Evolutionary conservation across 768 basidiomycete species (phyloP), one percentile per base, ranked within the genome.

Genomic region (Cystobasidium onofrii): DNA sequence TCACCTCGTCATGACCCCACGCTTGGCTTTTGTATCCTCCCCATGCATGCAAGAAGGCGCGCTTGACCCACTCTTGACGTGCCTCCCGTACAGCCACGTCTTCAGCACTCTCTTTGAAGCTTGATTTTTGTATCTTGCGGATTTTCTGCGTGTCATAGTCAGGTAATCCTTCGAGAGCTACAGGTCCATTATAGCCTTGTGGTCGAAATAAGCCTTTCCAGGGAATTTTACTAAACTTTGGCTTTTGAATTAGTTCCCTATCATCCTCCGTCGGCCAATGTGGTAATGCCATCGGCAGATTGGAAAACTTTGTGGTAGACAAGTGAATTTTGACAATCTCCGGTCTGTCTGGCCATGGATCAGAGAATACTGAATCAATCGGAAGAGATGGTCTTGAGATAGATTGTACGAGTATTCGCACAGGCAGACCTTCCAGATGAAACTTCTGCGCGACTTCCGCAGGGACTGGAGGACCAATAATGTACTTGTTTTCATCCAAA

Each of bases 1-100:
- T 73, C 39, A 80, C 63, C 41, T 80, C 78, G 62, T 80, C 80
- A 65, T 78, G 75, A 39, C 79, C 79, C 75, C 76, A 79, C 3
- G 78, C 77, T 18, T 70, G 12, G 57, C 60, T 60, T 64, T 77
- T 74, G 72, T 79, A 78, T 4, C 77, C 77, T 29, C 76, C 72
- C 73, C 76, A 76, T 0, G 74, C 76, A 17, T 50, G 36, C 36
- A 77, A 36, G 43, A 79, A 79, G 12, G 77, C 80, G 39, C 75
- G 74, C 74, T 77, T 76, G 39, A 74, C 77, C 63, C 76, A 76
- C 18, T 77, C 75, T 27, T 64, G 60, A 43, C 74, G 36, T 50
- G 74, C 41, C 3, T 73, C n/a, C 39, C 62, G 39, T 25, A 75
- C 66, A 20, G 64, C 70, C 31, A 41, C 20, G 27, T 67, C 72